Evolutionary conservation across 2,329 filamentous ascomycete genomes (phyloP), one percentile per base, ranked within the genome.

Genomic region (Xylariaceae sp.): DNA sequence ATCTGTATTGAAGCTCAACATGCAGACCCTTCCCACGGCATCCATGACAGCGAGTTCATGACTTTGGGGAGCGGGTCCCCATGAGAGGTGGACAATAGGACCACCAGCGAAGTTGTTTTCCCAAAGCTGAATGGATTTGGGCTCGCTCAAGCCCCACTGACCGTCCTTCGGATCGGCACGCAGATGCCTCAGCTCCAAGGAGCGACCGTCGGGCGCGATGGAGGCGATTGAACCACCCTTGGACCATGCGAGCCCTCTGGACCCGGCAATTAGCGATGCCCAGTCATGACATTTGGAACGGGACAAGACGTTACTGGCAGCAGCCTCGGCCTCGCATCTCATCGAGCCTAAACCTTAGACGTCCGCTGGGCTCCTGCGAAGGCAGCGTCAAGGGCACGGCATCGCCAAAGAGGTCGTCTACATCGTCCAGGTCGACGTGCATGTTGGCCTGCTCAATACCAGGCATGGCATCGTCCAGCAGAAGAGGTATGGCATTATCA

Each of bases 31-130:
- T 6, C 93, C 94, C 19, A 84, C 82, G 28, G 85, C 80, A 69
- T 97, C 93, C 53, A 94, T 79, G 16, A 94, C 81, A 2, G 91
- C 92, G 49, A 99, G 77, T 61, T 97, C 94, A 2, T 86, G 84
- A 34, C 83, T 87, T 28, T 28, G 22, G 4, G 22, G 22, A 5
- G 81, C 79, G 0, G 77, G 72, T 45, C 88, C 89, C 90, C 92
- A 97, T 47, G 83, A 86, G 10, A 99, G 72, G 70, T 97, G 92
- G 16, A 88, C 84, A 39, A 96, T 77, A 4, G 82, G 84, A 31
- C 83, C 83, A 1, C 84, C 81, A 28, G 83, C 80, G n/a, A 80
- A 74, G 42, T 81, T 79, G 42, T 81, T 79, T 14, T 80, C 76
- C 56, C 90, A 77, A 11, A 82, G 78, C n/a, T 77, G 69, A 50